Percentiles rank a stretch among this genome's conserved stretches.
phyloP scores from a whole-genome alignment of 305 asterid species.

The Fraxinus nigra region DNA sequence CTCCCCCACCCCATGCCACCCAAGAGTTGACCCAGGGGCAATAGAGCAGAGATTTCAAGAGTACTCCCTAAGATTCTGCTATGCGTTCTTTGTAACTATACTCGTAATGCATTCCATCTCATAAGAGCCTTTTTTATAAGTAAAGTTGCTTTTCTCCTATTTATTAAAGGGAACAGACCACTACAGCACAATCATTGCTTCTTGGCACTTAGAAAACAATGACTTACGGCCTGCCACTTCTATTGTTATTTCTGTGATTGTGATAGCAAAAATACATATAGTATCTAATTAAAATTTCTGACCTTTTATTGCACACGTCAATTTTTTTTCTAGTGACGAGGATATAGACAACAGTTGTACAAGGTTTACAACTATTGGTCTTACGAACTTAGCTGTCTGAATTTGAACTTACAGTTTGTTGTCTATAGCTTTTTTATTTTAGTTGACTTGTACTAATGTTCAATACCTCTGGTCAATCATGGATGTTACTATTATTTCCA shows the following conservation, averaged over 20 bases:
- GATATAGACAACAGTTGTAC: constrained; percentile 1
- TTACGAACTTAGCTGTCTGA: not conserved
- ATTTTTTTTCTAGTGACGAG: not conserved
- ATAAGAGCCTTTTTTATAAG: not conserved
- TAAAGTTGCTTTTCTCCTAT: not conserved
- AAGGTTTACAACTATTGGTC: not conserved
- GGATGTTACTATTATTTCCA: not conserved
- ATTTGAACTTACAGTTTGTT: not conserved
- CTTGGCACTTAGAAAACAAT: not conserved
- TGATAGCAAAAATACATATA: not conserved
- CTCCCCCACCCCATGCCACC: not conserved
- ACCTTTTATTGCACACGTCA: not conserved
- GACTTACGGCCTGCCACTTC: not conserved
- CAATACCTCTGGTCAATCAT: constrained; percentile 7
- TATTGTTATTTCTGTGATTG: too few relatives aligned
- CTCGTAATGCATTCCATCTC: not conserved
- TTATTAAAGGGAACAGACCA: not conserved
- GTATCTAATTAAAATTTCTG: not conserved
- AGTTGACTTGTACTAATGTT: not conserved
- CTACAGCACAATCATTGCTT: not conserved
- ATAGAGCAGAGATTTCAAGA: not conserved
- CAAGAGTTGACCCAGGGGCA: not conserved
- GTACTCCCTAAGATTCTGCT: not conserved
- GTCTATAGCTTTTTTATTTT: not conserved
- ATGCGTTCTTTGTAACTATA: not conserved